phyloP scores from a whole-genome alignment of 139 green algal genomes.

The Klebsormidium nitens region DNA sequence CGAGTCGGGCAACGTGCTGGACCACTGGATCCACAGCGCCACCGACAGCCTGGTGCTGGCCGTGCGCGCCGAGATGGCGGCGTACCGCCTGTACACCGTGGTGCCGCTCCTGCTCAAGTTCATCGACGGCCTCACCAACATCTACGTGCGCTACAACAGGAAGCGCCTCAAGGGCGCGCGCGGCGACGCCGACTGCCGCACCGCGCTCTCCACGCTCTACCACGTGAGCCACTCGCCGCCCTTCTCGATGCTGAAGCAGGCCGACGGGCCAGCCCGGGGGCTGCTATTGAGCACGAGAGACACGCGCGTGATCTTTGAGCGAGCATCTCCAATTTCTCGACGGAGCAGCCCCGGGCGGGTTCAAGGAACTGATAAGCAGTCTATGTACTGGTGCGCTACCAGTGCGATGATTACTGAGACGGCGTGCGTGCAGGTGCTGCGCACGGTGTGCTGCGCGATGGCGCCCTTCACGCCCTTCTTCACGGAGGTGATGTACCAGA shows the following conservation, averaged over 20 bases:
- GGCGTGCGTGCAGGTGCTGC: slow-evolving; percentile 71
- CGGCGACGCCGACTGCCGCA: slow-evolving; percentile 43
- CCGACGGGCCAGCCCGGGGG: neutral
- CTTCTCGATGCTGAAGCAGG: neutral
- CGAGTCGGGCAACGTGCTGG: slow-evolving; percentile 69
- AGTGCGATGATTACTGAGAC: neutral
- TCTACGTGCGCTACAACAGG: slow-evolving; percentile 98
- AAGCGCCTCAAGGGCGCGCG: slow-evolving; percentile 59
- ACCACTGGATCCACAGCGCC: slow-evolving; percentile 82
- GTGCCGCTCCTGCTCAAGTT: slow-evolving; percentile 62
- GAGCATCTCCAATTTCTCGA: no score
- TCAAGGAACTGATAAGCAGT: neutral
- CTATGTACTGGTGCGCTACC: neutral
- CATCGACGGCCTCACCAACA: slow-evolving; percentile 95
- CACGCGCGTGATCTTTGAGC: no score
- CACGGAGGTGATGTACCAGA: slow-evolving; percentile 96
- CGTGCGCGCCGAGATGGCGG: slow-evolving; percentile 87
- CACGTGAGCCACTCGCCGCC: slow-evolving; percentile 27
- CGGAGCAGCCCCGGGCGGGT: no score
- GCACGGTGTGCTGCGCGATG: slow-evolving; percentile 87
- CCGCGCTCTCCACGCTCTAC: slow-evolving; percentile 40
- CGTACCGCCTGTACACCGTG: slow-evolving; percentile 94
- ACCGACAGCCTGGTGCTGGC: slow-evolving; percentile 70
- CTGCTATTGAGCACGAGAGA: slow-evolving; percentile 5
- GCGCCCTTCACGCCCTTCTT: slow-evolving; percentile 98